A percentile compares a stretch with the other conserved stretches of the same genome.
Conservation (phyloP, 352 stramenopile species). For the Phytopythium mirpurense region DNA sequence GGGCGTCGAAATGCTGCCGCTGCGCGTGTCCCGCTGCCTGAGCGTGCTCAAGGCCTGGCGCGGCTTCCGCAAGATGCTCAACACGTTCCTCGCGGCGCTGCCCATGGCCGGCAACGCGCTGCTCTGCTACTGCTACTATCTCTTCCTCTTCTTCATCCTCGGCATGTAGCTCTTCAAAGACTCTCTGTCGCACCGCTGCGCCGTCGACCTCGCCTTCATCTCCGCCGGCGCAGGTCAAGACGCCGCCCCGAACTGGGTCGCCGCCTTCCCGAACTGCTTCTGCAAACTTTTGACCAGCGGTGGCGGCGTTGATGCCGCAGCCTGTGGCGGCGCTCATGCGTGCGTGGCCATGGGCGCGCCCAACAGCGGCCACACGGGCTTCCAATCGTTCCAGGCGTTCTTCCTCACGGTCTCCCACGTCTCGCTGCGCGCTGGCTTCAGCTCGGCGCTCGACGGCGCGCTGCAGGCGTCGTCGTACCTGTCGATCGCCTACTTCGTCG, state of each 20-base stretch:
- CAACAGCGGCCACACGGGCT: conserved; percentile 73
- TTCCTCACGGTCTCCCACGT: conserved; percentile 81
- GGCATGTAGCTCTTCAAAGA: conserved; percentile 87
- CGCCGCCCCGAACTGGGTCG: conserved; percentile 28
- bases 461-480: conserved; percentile 71
- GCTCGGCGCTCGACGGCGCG: conserved; percentile 61
- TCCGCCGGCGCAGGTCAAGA: conserved; percentile 13
- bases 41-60: conserved; percentile 69
- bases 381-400: conserved; percentile 79
- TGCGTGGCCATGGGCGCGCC: conserved; percentile 56
- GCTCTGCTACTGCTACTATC: conserved; percentile 81
- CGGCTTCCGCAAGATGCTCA: conserved; percentile 71
- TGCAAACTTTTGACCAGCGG: conserved; percentile 21
- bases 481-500: conserved; percentile 77
- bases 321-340: conserved; percentile 16
- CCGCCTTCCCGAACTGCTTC: conserved; percentile 48
- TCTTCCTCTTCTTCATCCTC: conserved; percentile 81
- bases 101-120: conserved; percentile 71
- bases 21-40: conserved; percentile 70
- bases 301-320: not conserved
- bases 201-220: conserved; percentile 16
- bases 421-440: conserved; percentile 72
- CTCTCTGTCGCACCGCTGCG: conserved; percentile 70
- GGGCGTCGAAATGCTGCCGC: conserved; percentile 65
- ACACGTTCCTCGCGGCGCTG: conserved; percentile 66